Conservation (phyloP, 2,329 filamentous ascomycete genomes). For the Arthrobotrys conoides region DNA sequence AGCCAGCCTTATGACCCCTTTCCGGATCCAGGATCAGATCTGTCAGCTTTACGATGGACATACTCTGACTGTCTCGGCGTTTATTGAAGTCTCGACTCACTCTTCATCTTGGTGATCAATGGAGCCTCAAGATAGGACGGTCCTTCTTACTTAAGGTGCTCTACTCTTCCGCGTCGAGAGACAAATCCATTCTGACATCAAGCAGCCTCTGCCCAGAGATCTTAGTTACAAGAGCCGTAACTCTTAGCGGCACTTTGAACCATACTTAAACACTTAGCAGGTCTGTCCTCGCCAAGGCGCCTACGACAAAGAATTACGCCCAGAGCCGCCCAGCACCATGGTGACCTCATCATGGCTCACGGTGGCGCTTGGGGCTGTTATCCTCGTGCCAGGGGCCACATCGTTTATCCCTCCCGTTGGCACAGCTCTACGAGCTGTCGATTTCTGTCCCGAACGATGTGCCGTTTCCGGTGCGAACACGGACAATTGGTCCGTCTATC, state of each 20-base stretch:
- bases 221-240: not conserved
- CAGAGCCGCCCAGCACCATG: slow-evolving; percentile 8
- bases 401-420: slow-evolving; percentile 27
- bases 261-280: not conserved
- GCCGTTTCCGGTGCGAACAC: slow-evolving; percentile 59
- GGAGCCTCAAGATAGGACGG: not conserved
- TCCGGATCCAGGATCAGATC: not conserved
- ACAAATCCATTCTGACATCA: not conserved
- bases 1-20: not conserved
- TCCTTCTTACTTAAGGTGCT: not conserved
- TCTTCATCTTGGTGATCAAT: not conserved
- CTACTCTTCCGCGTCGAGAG: not conserved
- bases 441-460: slow-evolving; percentile 62
- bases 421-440: not conserved
- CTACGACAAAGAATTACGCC: not conserved
- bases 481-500: slow-evolving; percentile 61
- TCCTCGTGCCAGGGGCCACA: slow-evolving; percentile 7
- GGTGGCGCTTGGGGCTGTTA: slow-evolving; percentile 17
- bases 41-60: not conserved
- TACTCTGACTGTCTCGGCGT: not conserved
- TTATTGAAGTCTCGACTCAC: not conserved
- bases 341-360: slow-evolving; percentile 16
- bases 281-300: not conserved
- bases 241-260: not conserved
- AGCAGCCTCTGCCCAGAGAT: not conserved